Evolutionary conservation across 345 rosid genomes (phyloP).

Genomic region (Corchorus capsularis): DNA sequence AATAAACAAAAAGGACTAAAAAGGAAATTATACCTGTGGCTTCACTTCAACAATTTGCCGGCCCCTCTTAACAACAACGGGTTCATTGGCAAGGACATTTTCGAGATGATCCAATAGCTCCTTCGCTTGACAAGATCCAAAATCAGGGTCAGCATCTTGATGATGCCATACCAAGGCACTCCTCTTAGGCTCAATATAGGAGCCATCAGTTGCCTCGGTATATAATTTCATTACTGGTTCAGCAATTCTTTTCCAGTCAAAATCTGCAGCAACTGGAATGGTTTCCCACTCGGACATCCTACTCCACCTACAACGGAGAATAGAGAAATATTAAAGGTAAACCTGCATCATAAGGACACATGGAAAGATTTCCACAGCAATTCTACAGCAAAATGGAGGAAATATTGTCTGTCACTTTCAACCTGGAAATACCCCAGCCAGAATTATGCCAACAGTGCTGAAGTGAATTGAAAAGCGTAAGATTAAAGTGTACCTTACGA

Average conservation of each 20-base stretch:
- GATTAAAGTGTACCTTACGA: conserved; percentile 30
- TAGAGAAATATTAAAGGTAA: neutral
- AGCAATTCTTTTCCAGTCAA: conserved; percentile 53
- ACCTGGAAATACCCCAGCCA: neutral
- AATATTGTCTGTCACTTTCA: neutral
- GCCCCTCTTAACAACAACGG: conserved; percentile 64
- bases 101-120: conserved; percentile 69
- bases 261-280: conserved; percentile 31
- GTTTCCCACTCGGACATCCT: conserved; percentile 10
- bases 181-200: conserved; percentile 56
- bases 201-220: conserved; percentile 64
- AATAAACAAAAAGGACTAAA: neutral
- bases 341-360: neutral
- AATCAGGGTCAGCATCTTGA: conserved; percentile 52
- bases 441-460: neutral
- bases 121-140: conserved; percentile 64
- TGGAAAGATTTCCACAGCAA: neutral
- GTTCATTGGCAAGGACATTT: conserved; percentile 59
- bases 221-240: conserved; percentile 62
- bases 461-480: neutral
- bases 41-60: conserved; percentile 63
- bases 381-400: neutral
- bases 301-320: conserved; percentile 6
- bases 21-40: conserved; percentile 45
- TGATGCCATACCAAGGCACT: conserved; percentile 66